Evolutionary conservation across 768 basidiomycete genomes (phyloP).

Genomic region (Lactifluus echinatus): DNA sequence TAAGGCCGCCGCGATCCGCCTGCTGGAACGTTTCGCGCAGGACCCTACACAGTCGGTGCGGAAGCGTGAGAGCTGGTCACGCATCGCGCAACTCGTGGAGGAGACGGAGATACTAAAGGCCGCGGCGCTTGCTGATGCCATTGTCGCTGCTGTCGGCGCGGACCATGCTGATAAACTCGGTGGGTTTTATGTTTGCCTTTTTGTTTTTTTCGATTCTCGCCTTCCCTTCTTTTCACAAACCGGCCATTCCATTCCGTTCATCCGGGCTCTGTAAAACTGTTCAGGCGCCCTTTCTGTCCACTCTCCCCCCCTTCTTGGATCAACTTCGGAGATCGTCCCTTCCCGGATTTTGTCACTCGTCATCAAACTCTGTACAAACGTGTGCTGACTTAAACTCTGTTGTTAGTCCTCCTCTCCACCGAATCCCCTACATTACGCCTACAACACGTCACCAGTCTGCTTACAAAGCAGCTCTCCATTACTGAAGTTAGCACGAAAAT

Average conservation of each 20-base stretch:
- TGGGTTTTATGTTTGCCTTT: slow-evolving; percentile 27
- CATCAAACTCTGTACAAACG: no score
- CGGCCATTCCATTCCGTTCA: no score
- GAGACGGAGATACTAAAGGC: slow-evolving; percentile 56
- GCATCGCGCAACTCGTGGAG: slow-evolving; percentile 64
- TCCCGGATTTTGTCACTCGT: no score
- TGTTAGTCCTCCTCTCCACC: slow-evolving; percentile 51
- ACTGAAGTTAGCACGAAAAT: slow-evolving; percentile 78
- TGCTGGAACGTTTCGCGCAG: slow-evolving; percentile 55
- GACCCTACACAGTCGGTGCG: slow-evolving; percentile 34
- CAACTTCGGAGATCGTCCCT: no score
- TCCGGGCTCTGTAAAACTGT: no score
- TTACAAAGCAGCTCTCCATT: slow-evolving; percentile 68
- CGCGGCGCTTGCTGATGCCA: slow-evolving; percentile 70
- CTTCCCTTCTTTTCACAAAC: no score
- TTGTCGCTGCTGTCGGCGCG: slow-evolving; percentile 52
- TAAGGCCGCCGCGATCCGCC: slow-evolving; percentile 53
- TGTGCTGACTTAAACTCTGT: no score
- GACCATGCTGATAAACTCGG: slow-evolving; percentile 69
- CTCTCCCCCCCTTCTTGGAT: no score
- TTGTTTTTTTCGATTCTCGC: background rate
- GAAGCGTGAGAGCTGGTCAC: slow-evolving; percentile 58
- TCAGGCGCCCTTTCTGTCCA: no score
- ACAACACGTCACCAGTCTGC: slow-evolving; percentile 56
- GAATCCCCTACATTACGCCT: slow-evolving; percentile 55